A percentile compares a stretch with the other conserved stretches of the same genome.
Conservation (phyloP, 805 yeast species). For the Suhomyces pyralidae region DNA sequence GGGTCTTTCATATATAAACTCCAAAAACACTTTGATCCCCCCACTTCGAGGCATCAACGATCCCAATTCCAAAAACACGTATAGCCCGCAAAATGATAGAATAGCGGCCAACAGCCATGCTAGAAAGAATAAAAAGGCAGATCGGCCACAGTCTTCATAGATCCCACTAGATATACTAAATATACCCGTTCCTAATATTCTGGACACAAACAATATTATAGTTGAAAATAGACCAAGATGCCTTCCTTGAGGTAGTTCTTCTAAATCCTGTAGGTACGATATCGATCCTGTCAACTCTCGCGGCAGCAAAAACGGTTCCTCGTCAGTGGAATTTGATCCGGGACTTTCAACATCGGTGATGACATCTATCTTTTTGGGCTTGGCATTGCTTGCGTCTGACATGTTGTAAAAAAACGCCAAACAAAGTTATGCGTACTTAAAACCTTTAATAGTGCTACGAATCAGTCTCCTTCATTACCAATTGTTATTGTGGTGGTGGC, state of each 20-base stretch:
- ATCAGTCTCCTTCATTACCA: not conserved
- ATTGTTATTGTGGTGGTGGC: constrained; percentile 5
- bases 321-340: constrained; percentile 4
- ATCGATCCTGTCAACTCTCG: constrained; percentile 6
- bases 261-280: constrained; percentile 31
- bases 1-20: constrained; percentile 63
- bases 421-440: not conserved
- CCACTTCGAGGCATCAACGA: constrained; percentile 71
- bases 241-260: constrained; percentile 69
- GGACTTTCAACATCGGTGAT: not conserved
- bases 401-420: not conserved
- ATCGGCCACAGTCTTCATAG: constrained; percentile 66
- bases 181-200: constrained; percentile 77
- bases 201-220: constrained; percentile 57
- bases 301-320: not conserved
- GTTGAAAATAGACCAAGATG: constrained; percentile 71
- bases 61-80: constrained; percentile 67
- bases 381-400: not conserved
- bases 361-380: not conserved
- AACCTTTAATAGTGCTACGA: not conserved
- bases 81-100: constrained; percentile 64
- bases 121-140: constrained; percentile 54
- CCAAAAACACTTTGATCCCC: constrained; percentile 71
- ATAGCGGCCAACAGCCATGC: constrained; percentile 65
- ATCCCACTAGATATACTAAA: constrained; percentile 70